Conservation (phyloP, 805 yeast species). For the Peterozyma xylosa region DNA sequence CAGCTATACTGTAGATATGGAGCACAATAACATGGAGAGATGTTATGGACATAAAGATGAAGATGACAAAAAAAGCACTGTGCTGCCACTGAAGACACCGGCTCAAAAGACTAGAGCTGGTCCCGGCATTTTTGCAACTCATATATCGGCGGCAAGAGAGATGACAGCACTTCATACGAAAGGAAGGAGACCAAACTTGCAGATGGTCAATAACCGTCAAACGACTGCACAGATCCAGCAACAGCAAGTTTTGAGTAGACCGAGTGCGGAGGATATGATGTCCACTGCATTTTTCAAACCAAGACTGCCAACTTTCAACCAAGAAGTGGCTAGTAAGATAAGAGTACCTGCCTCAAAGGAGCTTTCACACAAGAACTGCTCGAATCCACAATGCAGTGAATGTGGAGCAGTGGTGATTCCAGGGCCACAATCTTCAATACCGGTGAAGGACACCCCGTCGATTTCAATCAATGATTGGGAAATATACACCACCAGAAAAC, state of each 20-base stretch:
- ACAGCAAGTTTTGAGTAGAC: no score
- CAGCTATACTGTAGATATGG: no score
- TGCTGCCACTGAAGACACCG: background rate
- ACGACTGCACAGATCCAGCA: constrained; percentile 7
- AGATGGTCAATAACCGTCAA: constrained; percentile 1
- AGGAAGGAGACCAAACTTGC: constrained; percentile 24
- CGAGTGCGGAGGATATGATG: background rate
- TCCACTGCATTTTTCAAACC: background rate
- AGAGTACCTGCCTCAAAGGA: background rate
- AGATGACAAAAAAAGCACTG: background rate
- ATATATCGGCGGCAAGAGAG: constrained; percentile 55
- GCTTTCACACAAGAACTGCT: constrained; percentile 12
- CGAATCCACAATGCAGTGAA: constrained; percentile 37
- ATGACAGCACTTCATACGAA: constrained; percentile 45
- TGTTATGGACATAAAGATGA: background rate
- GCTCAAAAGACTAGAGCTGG: background rate
- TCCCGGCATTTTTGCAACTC: constrained; percentile 26
- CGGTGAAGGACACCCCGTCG: constrained; percentile 60
- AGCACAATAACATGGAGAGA: constrained; percentile 3
- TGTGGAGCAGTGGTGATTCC: constrained; percentile 78
- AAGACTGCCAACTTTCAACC: background rate
- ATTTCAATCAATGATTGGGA: constrained; percentile 70
- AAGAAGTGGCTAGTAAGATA: background rate
- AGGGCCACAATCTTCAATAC: constrained; percentile 59
- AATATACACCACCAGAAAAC: constrained; percentile 61